A percentile compares a stretch with the other conserved stretches of the same genome.
Evolutionary conservation across 2,329 filamentous ascomycete genomes (phyloP).

Genomic region (Sporothrix luriei): DNA sequence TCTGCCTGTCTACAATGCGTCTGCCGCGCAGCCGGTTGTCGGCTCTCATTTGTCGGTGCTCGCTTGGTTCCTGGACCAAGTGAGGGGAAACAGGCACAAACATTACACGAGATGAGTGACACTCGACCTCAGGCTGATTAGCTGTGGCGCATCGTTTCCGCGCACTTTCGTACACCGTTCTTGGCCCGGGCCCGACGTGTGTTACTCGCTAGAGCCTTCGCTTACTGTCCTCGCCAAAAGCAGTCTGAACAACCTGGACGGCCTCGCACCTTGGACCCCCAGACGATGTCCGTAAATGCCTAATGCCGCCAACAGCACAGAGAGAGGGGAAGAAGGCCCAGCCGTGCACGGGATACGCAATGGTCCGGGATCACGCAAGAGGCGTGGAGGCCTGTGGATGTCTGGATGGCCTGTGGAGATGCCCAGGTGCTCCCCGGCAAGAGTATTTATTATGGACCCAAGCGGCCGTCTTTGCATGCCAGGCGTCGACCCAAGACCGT

Average conservation of each 20-base stretch:
- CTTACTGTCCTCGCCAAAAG: background rate
- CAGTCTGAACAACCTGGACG: background rate
- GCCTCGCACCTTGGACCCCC: too few species aligned
- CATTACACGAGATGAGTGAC: background rate
- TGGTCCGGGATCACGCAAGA: background rate
- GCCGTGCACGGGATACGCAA: background rate
- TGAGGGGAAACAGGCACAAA: background rate
- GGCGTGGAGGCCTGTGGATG: background rate
- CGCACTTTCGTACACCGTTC: background rate
- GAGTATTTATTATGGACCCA: slow-evolving; percentile 21
- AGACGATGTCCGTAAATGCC: background rate
- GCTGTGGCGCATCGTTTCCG: background rate
- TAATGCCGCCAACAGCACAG: background rate
- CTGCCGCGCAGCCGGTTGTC: slow-evolving; percentile 1
- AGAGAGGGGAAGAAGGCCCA: slow-evolving; percentile 13
- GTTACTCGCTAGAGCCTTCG: too few species aligned
- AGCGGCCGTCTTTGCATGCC: too few species aligned
- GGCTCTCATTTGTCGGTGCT: background rate
- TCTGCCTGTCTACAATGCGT: background rate
- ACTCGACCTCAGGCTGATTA: background rate
- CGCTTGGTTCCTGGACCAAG: background rate
- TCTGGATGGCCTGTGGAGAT: background rate
- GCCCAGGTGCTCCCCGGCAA: background rate
- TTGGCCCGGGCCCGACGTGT: slow-evolving; percentile 13
- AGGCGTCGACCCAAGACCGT: too few species aligned